These are phyloP conservation scores for Meyerozyma guilliermondii DNA, from an alignment of 1,139 yeast species.

Conservation along the genomic window DNA sequence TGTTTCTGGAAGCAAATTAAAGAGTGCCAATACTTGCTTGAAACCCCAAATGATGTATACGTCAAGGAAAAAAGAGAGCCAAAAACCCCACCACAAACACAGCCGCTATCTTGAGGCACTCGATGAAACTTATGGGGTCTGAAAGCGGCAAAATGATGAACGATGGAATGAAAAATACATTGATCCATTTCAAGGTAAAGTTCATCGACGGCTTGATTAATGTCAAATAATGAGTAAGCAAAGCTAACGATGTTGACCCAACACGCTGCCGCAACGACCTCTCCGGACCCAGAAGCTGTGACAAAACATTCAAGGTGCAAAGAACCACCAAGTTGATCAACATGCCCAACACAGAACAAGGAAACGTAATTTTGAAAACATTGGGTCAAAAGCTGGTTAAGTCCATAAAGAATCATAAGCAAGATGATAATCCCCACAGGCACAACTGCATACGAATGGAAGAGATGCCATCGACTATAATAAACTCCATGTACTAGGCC, in stretches of 20 bases:
- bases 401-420: constrained; percentile 52
- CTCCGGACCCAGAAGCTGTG: constrained; percentile 8
- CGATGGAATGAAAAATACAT: constrained; percentile 72
- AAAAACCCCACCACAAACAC: constrained; percentile 65
- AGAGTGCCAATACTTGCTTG: constrained; percentile 17
- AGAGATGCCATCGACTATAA: constrained; percentile 9
- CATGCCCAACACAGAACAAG: constrained; percentile 77
- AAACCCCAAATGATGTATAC: constrained; percentile 33
- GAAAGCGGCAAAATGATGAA: constrained; percentile 69
- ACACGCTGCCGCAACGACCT: constrained; percentile 8
- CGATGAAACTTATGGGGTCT: constrained; percentile 56
- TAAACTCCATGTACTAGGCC: constrained; percentile 8
- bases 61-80: constrained; percentile 42
- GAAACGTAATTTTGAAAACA: constrained; percentile 53
- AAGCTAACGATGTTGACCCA: constrained; percentile 27
- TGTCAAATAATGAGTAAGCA: constrained; percentile 38
- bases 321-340: constrained; percentile 51
- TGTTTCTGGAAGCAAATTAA: constrained; percentile 14
- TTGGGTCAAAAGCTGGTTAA: constrained; percentile 48
- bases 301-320: constrained; percentile 25
- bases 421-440: constrained; percentile 33
- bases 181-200: constrained; percentile 72
- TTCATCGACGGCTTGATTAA: constrained; percentile 62
- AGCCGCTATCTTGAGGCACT: constrained; percentile 69
- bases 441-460: constrained; percentile 27